Evolutionary conservation across 805 yeast genomes (phyloP), one percentile per base, ranked within the genome.

Genomic region (Yamadazyma kitorensis): DNA sequence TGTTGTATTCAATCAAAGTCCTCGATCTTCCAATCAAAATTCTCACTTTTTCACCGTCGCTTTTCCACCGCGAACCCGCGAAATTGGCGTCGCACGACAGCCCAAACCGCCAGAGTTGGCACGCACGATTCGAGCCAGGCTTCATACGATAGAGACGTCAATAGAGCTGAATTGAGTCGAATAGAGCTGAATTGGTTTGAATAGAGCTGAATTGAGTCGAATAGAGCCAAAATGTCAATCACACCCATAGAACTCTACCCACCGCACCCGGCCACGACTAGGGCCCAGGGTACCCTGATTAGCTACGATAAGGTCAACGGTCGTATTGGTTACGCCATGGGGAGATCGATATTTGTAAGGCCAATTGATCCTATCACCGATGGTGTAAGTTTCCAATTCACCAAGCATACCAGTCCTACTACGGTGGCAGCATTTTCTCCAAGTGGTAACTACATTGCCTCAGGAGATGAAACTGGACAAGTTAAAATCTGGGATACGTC

Each of bases 401-500:
- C 74, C 7, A 81, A 76, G 29, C 98, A 91, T 59, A 71, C 72
- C 22, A 66, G 68, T 25, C 61, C 75, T 15, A 86, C 94, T 24
- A 84, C 95, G 0, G 95, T 82, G 3, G 96, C 93, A 11, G 75
- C 77, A 29, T 87, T 93, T 57, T 70, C 95, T 1, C 96, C 98
- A 1, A 80, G 88, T 9, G 97, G 98, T 1, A 82, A 71, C 59
- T 91, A 86, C 59, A 66, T 91, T 19, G 96, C 95, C 2, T 82
- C 95, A 3, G 98, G 96, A 29, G 98, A 91, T 54, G 86, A 79
- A 47, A 61, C 81, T n/a, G 98, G 98, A 18, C 75, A 76, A 40
- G 94, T 91, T 27, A 82, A 84, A 45, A 78, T 93, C 28, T 91
- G 98, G 96, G 94, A 87, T 49, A 38, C 59, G 8, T 43, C 62